These are phyloP conservation scores for Populus pruinosa DNA, from an alignment of 345 rosid species.

Conservation along the genomic window DNA sequence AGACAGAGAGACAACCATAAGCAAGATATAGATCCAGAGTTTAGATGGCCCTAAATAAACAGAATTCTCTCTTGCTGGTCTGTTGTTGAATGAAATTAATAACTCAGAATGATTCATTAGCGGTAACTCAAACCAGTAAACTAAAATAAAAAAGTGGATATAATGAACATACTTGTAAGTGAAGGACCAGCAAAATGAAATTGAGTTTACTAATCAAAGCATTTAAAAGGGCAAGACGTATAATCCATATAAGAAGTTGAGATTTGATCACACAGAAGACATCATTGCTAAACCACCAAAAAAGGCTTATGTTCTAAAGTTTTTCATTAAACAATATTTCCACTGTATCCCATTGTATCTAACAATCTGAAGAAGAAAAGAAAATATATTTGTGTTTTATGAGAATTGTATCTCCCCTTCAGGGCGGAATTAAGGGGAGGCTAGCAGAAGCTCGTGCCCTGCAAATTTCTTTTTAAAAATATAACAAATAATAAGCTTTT, in stretches of 20 bases:
- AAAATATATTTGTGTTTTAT: neutral
- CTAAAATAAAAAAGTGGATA: neutral
- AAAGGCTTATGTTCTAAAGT: neutral
- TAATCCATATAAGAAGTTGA: neutral
- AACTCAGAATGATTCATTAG: neutral
- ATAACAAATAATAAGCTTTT: too few species aligned
- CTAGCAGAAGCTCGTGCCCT: too few species aligned
- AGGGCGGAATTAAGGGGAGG: too few species aligned
- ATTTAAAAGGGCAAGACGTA: neutral
- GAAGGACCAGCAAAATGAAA: neutral
- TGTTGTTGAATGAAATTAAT: too few species aligned
- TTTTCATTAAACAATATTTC: too few species aligned
- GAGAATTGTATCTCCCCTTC: slow-evolving; percentile 32
- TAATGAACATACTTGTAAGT: neutral
- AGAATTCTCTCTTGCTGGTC: neutral
- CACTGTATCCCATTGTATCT: neutral
- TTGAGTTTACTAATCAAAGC: neutral
- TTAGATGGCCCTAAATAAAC: neutral
- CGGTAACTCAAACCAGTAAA: neutral
- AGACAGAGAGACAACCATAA: neutral
- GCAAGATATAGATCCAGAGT: neutral
- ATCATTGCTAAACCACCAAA: neutral
- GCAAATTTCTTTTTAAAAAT: too few species aligned
- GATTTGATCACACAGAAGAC: neutral
- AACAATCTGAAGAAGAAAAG: neutral